A percentile compares a stretch with the other conserved stretches of the same genome.
phyloP scores from a whole-genome alignment of 2,329 filamentous ascomycete genomes.

The Dactylellina parvicollis region DNA sequence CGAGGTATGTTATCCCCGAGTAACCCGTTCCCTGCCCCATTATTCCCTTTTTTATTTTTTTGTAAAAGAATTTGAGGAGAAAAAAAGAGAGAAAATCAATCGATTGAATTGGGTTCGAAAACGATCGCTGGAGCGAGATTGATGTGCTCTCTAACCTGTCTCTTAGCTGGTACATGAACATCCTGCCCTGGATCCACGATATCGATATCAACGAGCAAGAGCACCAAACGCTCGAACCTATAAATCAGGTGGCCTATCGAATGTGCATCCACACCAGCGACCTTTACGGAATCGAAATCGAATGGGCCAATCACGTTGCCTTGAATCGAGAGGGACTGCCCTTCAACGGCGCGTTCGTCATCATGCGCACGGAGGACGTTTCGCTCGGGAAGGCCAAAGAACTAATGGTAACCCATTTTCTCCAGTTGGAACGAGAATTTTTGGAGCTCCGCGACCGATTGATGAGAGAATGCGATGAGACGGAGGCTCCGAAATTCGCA shows the following conservation, averaged over 20 bases:
- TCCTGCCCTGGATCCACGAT: constrained; percentile 7
- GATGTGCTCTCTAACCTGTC: too few species aligned
- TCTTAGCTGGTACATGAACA: constrained; percentile 4
- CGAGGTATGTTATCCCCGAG: too few species aligned
- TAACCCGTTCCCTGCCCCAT: too few species aligned
- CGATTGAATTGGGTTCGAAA: too few species aligned
- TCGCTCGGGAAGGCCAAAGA: constrained; percentile 5
- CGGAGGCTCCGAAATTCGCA: neutral
- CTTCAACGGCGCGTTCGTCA: neutral
- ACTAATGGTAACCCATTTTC: neutral
- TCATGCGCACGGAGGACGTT: constrained; percentile 19
- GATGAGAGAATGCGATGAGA: constrained; percentile 1
- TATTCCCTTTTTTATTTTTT: too few species aligned
- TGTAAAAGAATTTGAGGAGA: too few species aligned
- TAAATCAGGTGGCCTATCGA: neutral
- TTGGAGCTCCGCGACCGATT: constrained; percentile 6
- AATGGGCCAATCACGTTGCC: constrained; percentile 7
- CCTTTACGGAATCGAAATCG: constrained; percentile 11
- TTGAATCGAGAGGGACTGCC: neutral
- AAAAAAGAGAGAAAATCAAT: too few species aligned
- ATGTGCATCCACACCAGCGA: constrained; percentile 15
- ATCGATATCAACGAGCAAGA: constrained; percentile 1
- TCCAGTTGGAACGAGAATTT: constrained; percentile 7
- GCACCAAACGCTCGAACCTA: neutral
- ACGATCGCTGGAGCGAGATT: too few species aligned